Evolutionary conservation across 2,329 filamentous ascomycete genomes (phyloP).

Genomic region (Aspergillus jensenii): DNA sequence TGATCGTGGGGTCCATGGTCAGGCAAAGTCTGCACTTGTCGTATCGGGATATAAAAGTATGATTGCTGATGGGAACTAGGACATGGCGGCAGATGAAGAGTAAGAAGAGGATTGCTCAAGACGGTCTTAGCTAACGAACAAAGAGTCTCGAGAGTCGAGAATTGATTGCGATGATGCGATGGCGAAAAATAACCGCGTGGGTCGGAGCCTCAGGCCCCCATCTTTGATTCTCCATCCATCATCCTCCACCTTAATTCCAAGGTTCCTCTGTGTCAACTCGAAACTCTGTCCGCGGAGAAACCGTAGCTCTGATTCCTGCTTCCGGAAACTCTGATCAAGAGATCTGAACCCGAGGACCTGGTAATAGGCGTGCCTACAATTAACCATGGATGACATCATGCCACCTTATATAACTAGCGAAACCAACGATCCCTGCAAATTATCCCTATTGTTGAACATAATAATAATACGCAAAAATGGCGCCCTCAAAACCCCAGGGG

Average conservation of each 20-base stretch:
- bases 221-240: background rate
- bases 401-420: background rate
- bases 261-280: background rate
- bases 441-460: background rate
- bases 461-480: background rate
- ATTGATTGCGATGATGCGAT: background rate
- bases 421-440: background rate
- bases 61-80: background rate
- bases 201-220: background rate
- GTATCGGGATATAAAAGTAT: background rate
- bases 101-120: background rate
- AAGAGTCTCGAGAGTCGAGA: background rate
- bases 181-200: conserved; percentile 1
- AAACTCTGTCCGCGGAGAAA: background rate
- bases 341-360: background rate
- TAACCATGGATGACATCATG: background rate
- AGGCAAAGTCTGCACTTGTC: background rate
- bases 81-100: background rate
- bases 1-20: conserved; percentile 47
- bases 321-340: background rate
- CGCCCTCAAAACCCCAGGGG: background rate
- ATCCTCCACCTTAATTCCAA: background rate
- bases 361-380: background rate
- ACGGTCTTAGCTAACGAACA: background rate
- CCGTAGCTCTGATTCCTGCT: background rate